These are phyloP conservation scores for Omphalotus guepiniiformis DNA, from an alignment of 768 basidiomycete genomes.

Conservation along the genomic window DNA sequence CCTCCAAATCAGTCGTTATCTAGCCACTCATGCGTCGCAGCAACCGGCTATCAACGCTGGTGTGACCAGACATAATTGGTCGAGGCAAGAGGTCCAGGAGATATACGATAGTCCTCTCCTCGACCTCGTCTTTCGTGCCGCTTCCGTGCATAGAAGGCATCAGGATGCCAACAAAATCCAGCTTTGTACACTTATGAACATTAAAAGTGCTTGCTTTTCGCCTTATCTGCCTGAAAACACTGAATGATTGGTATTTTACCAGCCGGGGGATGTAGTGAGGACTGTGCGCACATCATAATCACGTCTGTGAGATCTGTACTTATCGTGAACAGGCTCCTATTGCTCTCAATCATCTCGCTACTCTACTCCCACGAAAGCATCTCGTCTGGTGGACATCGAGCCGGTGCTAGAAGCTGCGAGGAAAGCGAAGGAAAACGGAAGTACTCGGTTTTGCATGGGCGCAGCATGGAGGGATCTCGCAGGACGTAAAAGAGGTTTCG, in stretches of 20 bases:
- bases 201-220: constrained; percentile 73
- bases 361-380: constrained; percentile 84
- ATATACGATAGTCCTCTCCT: constrained; percentile 86
- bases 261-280: constrained; percentile 96
- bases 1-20: constrained; percentile 36
- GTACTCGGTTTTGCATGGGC: constrained; percentile 98
- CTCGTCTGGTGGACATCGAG: constrained; percentile 80
- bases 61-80: constrained; percentile 62
- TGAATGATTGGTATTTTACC: constrained; percentile 9
- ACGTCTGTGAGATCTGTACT: neutral
- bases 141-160: constrained; percentile 76
- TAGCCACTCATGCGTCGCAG: constrained; percentile 59
- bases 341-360: constrained; percentile 98
- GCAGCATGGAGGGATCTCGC: constrained; percentile 96
- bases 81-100: constrained; percentile 71
- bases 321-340: constrained; percentile 67
- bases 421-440: constrained; percentile 93
- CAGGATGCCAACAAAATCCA: constrained; percentile 91
- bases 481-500: constrained; percentile 90
- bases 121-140: constrained; percentile 85
- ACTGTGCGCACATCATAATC: constrained; percentile 56
- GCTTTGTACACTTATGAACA: constrained; percentile 97
- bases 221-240: constrained; percentile 18
- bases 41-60: constrained; percentile 15
- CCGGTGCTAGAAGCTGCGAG: constrained; percentile 91